Percentiles rank a stretch among this genome's conserved stretches.
Conservation (phyloP, 2,329 filamentous ascomycete species). For the Colletotrichum viniferum region DNA sequence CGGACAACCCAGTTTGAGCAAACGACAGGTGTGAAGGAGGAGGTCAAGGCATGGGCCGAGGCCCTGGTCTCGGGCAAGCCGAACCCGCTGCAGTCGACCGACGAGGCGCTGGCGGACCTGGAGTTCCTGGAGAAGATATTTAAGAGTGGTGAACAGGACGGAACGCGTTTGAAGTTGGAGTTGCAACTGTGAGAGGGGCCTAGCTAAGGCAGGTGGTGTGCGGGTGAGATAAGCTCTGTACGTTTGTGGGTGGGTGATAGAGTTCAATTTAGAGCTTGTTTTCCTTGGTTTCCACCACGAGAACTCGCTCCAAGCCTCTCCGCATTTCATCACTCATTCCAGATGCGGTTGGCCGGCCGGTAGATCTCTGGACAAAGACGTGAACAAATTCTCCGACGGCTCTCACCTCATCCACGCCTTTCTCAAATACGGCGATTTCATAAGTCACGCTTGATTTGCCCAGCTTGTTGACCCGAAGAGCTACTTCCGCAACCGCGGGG, state of each 20-base stretch:
- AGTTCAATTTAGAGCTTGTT: conserved; percentile 20
- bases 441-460: conserved; percentile 89
- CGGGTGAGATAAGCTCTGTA: neutral
- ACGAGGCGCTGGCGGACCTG: conserved; percentile 65
- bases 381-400: conserved; percentile 88
- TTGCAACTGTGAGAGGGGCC: conserved; percentile 30
- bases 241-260: neutral
- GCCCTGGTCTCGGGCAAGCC: conserved; percentile 50
- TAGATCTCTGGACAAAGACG: conserved; percentile 82
- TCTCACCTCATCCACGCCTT: conserved; percentile 73
- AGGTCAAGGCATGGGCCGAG: conserved; percentile 66
- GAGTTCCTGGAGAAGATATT: conserved; percentile 61
- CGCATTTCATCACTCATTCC: conserved; percentile 69
- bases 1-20: conserved; percentile 46
- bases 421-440: conserved; percentile 85
- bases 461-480: conserved; percentile 80
- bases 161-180: conserved; percentile 43
- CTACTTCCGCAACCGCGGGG: conserved; percentile 81
- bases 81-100: conserved; percentile 56
- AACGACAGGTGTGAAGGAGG: conserved; percentile 59
- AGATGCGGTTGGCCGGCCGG: conserved; percentile 66
- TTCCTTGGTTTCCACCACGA: conserved; percentile 1
- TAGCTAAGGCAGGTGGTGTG: neutral
- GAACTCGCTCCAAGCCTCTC: conserved; percentile 61
- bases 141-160: conserved; percentile 48